phyloP scores from a whole-genome alignment of 2,329 filamentous ascomycete species.

The Thermochaetoides dissita region DNA sequence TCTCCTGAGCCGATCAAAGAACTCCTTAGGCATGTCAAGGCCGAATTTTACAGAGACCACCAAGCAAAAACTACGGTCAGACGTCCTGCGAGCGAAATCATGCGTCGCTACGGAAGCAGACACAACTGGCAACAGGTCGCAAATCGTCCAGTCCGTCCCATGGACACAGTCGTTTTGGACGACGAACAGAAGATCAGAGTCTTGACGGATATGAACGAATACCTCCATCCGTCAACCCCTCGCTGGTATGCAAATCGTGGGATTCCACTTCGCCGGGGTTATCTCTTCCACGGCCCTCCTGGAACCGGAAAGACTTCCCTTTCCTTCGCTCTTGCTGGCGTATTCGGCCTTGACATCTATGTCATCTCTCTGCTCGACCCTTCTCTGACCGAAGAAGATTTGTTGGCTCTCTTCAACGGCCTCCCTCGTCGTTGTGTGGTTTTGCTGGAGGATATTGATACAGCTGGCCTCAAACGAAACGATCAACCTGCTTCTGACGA shows the following conservation, averaged over 20 bases:
- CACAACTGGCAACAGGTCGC: conserved; percentile 43
- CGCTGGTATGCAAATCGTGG: conserved; percentile 64
- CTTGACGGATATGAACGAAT: conserved; percentile 62
- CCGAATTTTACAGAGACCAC: conserved; percentile 36
- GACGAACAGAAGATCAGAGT: conserved; percentile 50
- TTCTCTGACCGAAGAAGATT: conserved; percentile 46
- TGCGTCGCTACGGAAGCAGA: conserved; percentile 30
- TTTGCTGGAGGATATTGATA: conserved; percentile 56
- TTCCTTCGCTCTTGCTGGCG: conserved; percentile 50
- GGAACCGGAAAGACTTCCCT: conserved; percentile 62
- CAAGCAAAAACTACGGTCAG: conserved; percentile 45
- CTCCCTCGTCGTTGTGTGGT: conserved; percentile 52
- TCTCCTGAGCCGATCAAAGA: conserved; percentile 39
- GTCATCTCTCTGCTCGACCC: conserved; percentile 47
- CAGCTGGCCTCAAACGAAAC: conserved; percentile 41
- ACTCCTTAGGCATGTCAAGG: conserved; percentile 39
- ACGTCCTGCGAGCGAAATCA: conserved; percentile 32
- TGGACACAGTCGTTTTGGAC: conserved; percentile 64
- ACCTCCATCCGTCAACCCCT: conserved; percentile 54
- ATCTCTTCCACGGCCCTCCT: conserved; percentile 63
- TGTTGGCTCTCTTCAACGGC: conserved; percentile 43
- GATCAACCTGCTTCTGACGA: conserved; percentile 10
- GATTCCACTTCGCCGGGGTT: conserved; percentile 63
- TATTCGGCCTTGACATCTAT: conserved; percentile 54
- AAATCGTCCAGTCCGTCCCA: conserved; percentile 52